phyloP scores from a whole-genome alignment of 768 basidiomycete genomes.

The Termitomyces sp. region DNA sequence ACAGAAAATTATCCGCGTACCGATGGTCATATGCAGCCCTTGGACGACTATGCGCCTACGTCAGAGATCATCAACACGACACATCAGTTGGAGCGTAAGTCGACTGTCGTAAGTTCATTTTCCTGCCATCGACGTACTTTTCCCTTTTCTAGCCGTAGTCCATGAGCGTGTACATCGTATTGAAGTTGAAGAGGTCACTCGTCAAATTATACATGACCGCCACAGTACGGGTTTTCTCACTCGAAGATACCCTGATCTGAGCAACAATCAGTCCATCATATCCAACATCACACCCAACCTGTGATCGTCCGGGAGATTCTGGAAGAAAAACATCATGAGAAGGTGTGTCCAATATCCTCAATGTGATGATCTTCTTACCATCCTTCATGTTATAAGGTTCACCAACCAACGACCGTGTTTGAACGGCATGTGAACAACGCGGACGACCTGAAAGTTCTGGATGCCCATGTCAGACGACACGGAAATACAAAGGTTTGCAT shows the following conservation, averaged over 20 bases:
- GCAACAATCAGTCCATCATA: conserved; percentile 28
- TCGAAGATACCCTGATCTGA: neutral
- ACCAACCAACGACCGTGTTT: neutral
- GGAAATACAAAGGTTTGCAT: neutral
- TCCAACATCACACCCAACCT: conserved; percentile 36
- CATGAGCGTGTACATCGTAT: conserved; percentile 25
- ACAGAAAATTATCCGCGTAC: neutral
- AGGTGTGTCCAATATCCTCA: conserved; percentile 16
- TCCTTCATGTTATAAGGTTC: neutral
- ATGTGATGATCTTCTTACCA: neutral
- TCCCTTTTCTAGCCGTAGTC: conserved; percentile 18
- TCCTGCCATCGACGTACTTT: neutral
- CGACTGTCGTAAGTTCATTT: neutral
- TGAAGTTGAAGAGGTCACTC: conserved; percentile 28
- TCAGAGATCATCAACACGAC: conserved; percentile 5
- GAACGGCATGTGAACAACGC: conserved; percentile 4
- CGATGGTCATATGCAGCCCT: conserved; percentile 1
- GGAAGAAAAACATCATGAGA: conserved; percentile 22
- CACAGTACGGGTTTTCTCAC: conserved; percentile 23
- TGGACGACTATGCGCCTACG: neutral
- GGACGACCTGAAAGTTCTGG: conserved; percentile 2
- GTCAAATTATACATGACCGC: conserved; percentile 28
- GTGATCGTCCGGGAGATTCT: conserved; percentile 22
- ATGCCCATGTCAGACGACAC: neutral
- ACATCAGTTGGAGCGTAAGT: conserved; percentile 4